Conservation (phyloP, 805 yeast species). For the Maudiozyma serrabonitensis region DNA sequence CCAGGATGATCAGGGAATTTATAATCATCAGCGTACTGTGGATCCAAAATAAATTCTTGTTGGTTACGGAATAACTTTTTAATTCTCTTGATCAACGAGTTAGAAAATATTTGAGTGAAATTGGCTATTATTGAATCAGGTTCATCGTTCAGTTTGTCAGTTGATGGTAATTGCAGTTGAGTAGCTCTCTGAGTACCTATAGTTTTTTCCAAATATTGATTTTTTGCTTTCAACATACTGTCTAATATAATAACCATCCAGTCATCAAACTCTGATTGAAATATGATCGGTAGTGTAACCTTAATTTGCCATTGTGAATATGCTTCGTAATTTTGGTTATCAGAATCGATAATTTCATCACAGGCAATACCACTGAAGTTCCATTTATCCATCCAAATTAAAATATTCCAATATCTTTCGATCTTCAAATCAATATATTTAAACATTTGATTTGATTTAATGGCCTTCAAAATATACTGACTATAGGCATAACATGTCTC, state of each 20-base stretch:
- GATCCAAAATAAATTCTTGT: slow-evolving; percentile 59
- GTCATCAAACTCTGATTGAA: slow-evolving; percentile 76
- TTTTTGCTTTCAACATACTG: slow-evolving; percentile 49
- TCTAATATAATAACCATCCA: slow-evolving; percentile 77
- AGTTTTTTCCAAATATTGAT: slow-evolving; percentile 19
- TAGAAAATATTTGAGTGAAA: slow-evolving; percentile 47
- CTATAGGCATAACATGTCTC: slow-evolving; percentile 89
- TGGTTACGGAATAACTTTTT: slow-evolving; percentile 59
- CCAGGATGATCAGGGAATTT: slow-evolving; percentile 74
- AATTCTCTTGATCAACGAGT: slow-evolving; percentile 57
- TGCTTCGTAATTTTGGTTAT: slow-evolving; percentile 31
- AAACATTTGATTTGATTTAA: slow-evolving; percentile 73
- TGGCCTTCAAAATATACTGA: slow-evolving; percentile 67
- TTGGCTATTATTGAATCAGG: slow-evolving; percentile 36
- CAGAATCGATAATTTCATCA: slow-evolving; percentile 29
- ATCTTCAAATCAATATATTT: slow-evolving; percentile 69
- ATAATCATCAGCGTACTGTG: slow-evolving; percentile 54
- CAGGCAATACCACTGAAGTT: slow-evolving; percentile 72
- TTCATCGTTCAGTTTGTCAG: slow-evolving; percentile 22
- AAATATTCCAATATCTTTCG: slow-evolving; percentile 79
- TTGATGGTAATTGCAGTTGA: slow-evolving; percentile 48
- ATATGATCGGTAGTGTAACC: slow-evolving; percentile 59
- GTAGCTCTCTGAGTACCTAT: slow-evolving; percentile 54
- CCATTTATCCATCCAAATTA: slow-evolving; percentile 89
- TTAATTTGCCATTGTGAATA: slow-evolving; percentile 73